These are phyloP conservation scores for Rubia balearica DNA, from an alignment of 305 asterid species.

Conservation along the genomic window DNA sequence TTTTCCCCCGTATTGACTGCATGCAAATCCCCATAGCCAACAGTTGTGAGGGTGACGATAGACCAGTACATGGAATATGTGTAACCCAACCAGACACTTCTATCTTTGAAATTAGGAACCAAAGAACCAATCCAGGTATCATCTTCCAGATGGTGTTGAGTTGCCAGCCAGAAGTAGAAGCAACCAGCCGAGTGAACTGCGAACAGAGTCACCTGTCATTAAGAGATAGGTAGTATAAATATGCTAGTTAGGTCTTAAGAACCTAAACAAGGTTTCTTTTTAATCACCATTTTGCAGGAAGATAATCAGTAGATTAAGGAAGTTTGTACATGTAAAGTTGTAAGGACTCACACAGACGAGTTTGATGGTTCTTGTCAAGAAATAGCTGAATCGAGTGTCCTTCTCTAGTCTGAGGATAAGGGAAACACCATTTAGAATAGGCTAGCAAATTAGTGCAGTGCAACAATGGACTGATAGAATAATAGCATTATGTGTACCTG, in stretches of 20 bases:
- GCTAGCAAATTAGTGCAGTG: not conserved
- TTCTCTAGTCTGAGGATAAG: conserved; percentile 62
- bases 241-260: not conserved
- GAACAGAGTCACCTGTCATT: conserved; percentile 71
- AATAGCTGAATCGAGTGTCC: conserved; percentile 88
- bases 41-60: conserved; percentile 76
- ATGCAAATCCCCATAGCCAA: conserved; percentile 84
- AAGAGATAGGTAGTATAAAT: not conserved
- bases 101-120: conserved; percentile 47
- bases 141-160: conserved; percentile 36
- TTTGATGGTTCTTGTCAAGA: conserved; percentile 74
- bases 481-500: conserved; percentile 30
- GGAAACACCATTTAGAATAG: conserved; percentile 2
- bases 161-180: conserved; percentile 82
- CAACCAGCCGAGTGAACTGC: conserved; percentile 83
- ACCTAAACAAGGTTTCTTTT: not conserved
- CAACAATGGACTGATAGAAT: not conserved
- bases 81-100: conserved; percentile 69
- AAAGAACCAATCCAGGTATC: conserved; percentile 76
- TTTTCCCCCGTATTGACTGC: conserved; percentile 82
- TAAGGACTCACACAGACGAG: conserved; percentile 46
- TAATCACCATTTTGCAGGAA: not conserved
- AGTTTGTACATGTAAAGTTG: no score
- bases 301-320: not conserved
- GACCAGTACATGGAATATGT: conserved; percentile 89